A percentile compares a stretch with the other conserved stretches of the same genome.
Evolutionary conservation across 2,329 filamentous ascomycete genomes (phyloP).

Genomic region (Ceratocystis variospora): DNA sequence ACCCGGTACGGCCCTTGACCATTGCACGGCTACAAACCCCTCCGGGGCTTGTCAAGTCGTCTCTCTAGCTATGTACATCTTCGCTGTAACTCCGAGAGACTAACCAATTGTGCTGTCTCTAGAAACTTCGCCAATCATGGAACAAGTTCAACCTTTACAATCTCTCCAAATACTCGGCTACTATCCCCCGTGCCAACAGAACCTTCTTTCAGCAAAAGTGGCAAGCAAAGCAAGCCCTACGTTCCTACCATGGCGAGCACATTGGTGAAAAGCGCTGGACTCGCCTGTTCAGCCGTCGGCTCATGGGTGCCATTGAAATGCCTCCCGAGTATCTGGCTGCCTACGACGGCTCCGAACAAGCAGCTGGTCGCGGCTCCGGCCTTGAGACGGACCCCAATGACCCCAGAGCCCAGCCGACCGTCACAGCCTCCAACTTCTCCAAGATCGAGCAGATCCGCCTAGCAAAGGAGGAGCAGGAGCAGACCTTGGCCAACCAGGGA

Average conservation of each 20-base stretch:
- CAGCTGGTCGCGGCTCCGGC: conserved; percentile 71
- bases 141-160: conserved; percentile 97
- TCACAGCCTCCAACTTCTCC: conserved; percentile 22
- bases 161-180: conserved; percentile 43
- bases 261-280: conserved; percentile 88
- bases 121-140: conserved; percentile 95
- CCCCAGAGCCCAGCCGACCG: conserved; percentile 18
- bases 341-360: conserved; percentile 70
- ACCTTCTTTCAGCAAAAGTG: conserved; percentile 99
- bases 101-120: conserved; percentile 18
- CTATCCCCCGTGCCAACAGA: conserved; percentile 29
- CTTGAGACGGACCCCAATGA: conserved; percentile 28
- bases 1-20: conserved; percentile 17
- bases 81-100: background rate
- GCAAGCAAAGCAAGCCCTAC: conserved; percentile 68
- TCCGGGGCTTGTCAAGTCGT: background rate
- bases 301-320: conserved; percentile 77
- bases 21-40: conserved; percentile 6
- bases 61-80: background rate
- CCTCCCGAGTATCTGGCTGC: conserved; percentile 63
- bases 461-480: conserved; percentile 18
- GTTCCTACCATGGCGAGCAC: conserved; percentile 89
- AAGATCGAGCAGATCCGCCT: conserved; percentile 18
- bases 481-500: conserved; percentile 4
- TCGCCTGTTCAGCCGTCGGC: conserved; percentile 73